Percentiles rank a stretch among this genome's conserved stretches.
Conservation (phyloP, 306 rosid genomes). For the Quillaja saponaria region DNA sequence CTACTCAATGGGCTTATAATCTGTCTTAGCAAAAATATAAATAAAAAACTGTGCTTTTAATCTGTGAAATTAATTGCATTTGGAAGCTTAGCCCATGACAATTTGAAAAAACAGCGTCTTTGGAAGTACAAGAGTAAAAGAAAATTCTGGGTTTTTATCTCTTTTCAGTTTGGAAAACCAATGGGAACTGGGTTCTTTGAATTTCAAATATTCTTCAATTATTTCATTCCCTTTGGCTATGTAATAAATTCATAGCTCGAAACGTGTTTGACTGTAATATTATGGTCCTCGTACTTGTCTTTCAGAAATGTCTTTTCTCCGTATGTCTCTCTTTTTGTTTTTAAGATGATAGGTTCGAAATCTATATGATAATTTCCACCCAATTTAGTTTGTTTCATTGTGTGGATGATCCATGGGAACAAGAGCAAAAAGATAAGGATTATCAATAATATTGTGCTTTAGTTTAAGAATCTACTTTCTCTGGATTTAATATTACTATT, state of each 20-base stretch:
- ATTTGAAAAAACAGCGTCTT: not conserved
- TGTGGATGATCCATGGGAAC: not conserved
- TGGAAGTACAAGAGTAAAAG: not conserved
- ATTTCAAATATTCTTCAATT: not conserved
- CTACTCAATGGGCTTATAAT: not conserved
- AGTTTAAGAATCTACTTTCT: not conserved
- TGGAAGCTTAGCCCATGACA: not conserved
- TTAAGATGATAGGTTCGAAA: not conserved
- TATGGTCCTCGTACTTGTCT: not conserved
- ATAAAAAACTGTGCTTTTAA: too few relatives aligned
- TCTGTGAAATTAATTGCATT: not conserved
- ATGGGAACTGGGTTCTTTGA: slow-evolving; percentile 1
- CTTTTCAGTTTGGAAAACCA: not conserved
- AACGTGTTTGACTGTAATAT: slow-evolving; percentile 19
- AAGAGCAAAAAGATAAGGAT: not conserved
- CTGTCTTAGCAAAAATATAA: too few relatives aligned
- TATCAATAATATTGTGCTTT: not conserved
- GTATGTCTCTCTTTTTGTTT: not conserved
- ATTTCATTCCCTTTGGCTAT: not conserved
- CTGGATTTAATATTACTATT: not conserved
- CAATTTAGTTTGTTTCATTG: not conserved
- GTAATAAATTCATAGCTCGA: slow-evolving; percentile 4
- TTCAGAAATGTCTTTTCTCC: too few relatives aligned
- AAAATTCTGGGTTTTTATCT: slow-evolving; percentile 1
- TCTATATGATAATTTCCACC: not conserved